Evolutionary conservation across 352 stramenopile genomes (phyloP), one percentile per base, ranked within the genome.

Genomic region (Globisporangium viniferum): DNA sequence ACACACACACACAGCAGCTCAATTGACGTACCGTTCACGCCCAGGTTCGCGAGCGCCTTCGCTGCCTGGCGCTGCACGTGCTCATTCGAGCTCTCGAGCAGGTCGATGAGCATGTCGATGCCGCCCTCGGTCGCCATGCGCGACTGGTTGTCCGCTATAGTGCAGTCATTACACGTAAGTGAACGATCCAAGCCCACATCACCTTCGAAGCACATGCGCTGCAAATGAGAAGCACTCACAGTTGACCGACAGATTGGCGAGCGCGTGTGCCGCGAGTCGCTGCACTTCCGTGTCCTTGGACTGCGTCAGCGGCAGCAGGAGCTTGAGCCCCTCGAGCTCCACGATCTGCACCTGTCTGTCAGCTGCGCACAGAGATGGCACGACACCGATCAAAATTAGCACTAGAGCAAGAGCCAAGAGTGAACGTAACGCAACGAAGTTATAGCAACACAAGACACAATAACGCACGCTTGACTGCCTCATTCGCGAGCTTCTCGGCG

Each of bases 201-300:
- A 15, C 8, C 36, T 44, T 44, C 3, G 36, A 44, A 44, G 12
- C 5, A 5, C 39, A 46, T 20, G 12, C 12, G 39, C 39, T 20
- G 2, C 39, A 46, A 46, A 1, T 46, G 12, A 12, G 5, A 20
- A 51, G 5, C 24, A 67, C 75, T 61, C 78, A 97, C 90, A 93
- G 71, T 98, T 97, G 29, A 98, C 94, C 1, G 91, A 98, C 49
- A 98, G 80, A 66, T 98, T 98, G 6, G 94, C 94, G 31, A 98
- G 84, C 61, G 94, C 94, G 49, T 98, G 94, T 6, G 95, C 94
- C 27, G 94, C 94, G 7, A 98, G 76, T 5, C 94, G 89, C 76
- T 98, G 92, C 44, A 98, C 94, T 68, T 98, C 94, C 12, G 78
- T 91, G 75, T 98, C 94, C 55, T 81, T 93, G 27, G 90, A 98